Evolutionary conservation across 805 yeast species (phyloP), one percentile per base, ranked within the genome.

Genomic region (Saccharomycopsis amapae): DNA sequence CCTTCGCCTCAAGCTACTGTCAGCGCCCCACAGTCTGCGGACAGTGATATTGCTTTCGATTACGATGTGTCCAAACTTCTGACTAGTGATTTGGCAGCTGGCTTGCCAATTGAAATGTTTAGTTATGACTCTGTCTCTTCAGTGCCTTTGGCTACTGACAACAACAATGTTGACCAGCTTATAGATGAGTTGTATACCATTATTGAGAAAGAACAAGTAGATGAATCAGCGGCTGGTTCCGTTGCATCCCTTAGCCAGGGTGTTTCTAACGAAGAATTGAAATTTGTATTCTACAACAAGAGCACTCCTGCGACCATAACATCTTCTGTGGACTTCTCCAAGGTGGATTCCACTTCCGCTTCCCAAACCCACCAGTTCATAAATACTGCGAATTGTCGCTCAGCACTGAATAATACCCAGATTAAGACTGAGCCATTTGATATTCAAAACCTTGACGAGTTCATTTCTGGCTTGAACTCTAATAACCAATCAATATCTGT

Each of bases 361-460:
- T 5, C 25, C 15, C 38, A 24, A 24, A n/a, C 38, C 19, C 40
- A 42, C 32, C 24, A 42, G 26, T 42, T 34, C 20, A 34, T 42
- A 33, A 34, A 34, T 19, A 22, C 45, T 10, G 40, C 40, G 40
- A 42, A 42, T 42, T 42, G 45, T 41, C 12, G 23, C 24, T 30
- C 39, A 26, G 34, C 24, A 37, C 25, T 28, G 41, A 40, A 13
- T n/a, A 34, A 34, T 26, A 19, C 33, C 28, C n/a, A n/a, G 42
- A 26, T 25, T 33, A 42, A 17, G 34, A 34, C n/a, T n/a, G n/a
- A n/a, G n/a, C n/a, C n/a, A n/a, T n/a, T n/a, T n/a, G n/a, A n/a
- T n/a, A n/a, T n/a, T n/a, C n/a, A n/a, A n/a, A n/a, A n/a, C n/a
- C n/a, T n/a, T n/a, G n/a, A n/a, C n/a, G n/a, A n/a, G 10, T 19